Conservation (phyloP, 148 eudicot genomes). For the Heliosperma pusillum region DNA sequence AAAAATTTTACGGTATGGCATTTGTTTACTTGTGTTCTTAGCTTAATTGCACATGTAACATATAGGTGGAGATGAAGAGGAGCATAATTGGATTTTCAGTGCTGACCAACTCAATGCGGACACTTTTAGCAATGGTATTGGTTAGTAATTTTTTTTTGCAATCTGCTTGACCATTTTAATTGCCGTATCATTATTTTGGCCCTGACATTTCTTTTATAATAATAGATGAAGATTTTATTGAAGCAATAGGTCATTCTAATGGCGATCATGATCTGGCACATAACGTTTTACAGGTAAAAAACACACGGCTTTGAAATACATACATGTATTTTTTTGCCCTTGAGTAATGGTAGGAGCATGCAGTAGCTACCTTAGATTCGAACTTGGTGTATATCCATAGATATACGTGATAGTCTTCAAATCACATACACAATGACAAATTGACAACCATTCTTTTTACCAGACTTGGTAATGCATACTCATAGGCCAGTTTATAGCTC, state of each 20-base stretch:
- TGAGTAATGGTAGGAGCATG: not conserved
- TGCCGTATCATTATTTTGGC: not conserved
- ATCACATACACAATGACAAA: not conserved
- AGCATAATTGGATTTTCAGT: slow-evolving; percentile 85
- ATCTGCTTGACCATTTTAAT: not conserved
- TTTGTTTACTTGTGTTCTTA: not conserved
- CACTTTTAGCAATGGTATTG: slow-evolving; percentile 38
- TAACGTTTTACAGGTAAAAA: slow-evolving; percentile 66
- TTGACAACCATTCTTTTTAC: not conserved
- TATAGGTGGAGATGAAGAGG: slow-evolving; percentile 52
- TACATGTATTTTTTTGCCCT: not conserved
- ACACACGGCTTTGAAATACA: not conserved
- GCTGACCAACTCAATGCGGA: slow-evolving; percentile 67
- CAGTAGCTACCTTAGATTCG: not conserved
- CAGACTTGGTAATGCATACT: not conserved
- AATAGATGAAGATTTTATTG: slow-evolving; percentile 50
- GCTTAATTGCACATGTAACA: not conserved
- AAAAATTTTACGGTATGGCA: not conserved
- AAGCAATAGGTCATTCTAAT: slow-evolving; percentile 62
- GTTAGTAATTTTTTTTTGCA: not conserved
- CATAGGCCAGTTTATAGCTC: not conserved
- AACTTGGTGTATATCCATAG: not conserved
- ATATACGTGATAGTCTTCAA: not conserved
- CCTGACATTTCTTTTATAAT: slow-evolving; percentile 15
- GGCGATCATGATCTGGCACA: slow-evolving; percentile 67